phyloP scores from a whole-genome alignment of 2,329 filamentous ascomycete genomes.

The Lachnellula cervina region DNA sequence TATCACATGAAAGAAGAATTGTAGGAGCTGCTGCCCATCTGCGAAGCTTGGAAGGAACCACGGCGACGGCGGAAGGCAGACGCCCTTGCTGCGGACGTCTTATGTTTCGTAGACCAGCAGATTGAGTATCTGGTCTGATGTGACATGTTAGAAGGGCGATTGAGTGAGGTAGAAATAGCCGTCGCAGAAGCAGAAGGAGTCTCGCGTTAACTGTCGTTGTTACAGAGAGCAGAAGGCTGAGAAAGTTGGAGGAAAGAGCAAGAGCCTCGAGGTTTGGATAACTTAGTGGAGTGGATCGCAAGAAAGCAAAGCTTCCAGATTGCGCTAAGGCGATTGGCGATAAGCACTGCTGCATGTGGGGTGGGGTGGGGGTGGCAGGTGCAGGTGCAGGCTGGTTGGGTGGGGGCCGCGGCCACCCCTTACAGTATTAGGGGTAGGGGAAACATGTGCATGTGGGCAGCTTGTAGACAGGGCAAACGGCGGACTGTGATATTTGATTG shows the following conservation, averaged over 20 bases:
- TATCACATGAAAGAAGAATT: slow-evolving; percentile 1
- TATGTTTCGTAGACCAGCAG: slow-evolving; percentile 2
- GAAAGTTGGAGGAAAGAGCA: not conserved
- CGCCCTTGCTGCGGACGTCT: not conserved
- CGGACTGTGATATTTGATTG: not conserved
- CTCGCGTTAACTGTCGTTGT: not conserved
- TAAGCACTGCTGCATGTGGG: not conserved
- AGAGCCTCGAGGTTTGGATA: not conserved
- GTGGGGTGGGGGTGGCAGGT: too few species aligned
- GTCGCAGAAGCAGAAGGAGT: not conserved
- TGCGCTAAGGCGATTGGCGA: slow-evolving; percentile 6
- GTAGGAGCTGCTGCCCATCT: not conserved
- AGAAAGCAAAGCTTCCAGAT: not conserved
- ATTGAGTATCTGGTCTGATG: not conserved
- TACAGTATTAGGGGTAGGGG: not conserved
- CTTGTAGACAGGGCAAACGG: not conserved
- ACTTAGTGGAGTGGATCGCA: too few species aligned
- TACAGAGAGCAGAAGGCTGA: not conserved
- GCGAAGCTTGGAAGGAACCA: not conserved
- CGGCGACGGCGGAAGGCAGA: not conserved
- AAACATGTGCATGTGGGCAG: not conserved
- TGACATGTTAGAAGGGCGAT: not conserved
- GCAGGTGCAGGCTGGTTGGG: too few species aligned
- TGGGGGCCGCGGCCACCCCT: too few species aligned
- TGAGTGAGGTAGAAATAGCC: not conserved